Percentiles rank a stretch among this genome's conserved stretches.
Evolutionary conservation across 768 basidiomycete genomes (phyloP).

Genomic region (Naematelia aurantialba): DNA sequence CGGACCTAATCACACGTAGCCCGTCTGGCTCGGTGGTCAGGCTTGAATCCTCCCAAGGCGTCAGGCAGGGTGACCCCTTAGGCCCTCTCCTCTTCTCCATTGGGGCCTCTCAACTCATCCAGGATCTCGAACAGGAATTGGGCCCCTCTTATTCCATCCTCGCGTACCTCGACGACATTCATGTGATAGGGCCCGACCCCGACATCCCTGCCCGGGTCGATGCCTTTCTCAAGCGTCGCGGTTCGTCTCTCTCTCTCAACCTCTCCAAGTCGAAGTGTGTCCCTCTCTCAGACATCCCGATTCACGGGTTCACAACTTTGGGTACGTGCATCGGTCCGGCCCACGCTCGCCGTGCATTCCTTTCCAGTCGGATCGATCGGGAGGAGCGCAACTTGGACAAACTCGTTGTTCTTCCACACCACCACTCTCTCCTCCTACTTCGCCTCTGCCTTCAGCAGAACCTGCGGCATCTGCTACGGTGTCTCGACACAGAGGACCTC

Average conservation of each 20-base stretch:
- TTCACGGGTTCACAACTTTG: conserved; percentile 2
- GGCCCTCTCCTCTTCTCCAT: conserved; percentile 30
- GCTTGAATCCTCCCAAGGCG: conserved; percentile 26
- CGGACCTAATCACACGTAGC: conserved; percentile 1
- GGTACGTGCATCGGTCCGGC: conserved; percentile 4
- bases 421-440: conserved; percentile 15
- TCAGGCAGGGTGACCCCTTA: conserved; percentile 32
- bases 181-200: background rate
- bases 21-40: background rate
- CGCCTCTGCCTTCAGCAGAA: conserved; percentile 9
- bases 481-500: background rate
- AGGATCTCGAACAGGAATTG: conserved; percentile 2
- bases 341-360: conserved; percentile 3
- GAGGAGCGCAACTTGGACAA: background rate
- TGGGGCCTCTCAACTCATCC: conserved; percentile 8
- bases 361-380: background rate
- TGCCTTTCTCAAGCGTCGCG: background rate
- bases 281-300: background rate
- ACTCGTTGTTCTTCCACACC: conserved; percentile 4
- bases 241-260: conserved; percentile 4
- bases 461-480: conserved; percentile 17
- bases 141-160: conserved; percentile 10
- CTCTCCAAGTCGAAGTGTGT: conserved; percentile 3
- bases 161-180: conserved; percentile 24
- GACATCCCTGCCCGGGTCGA: background rate